Base-by-base conservation (phyloP, 2,329 filamentous ascomycete genomes). In the Aspergillus felis region DNA sequence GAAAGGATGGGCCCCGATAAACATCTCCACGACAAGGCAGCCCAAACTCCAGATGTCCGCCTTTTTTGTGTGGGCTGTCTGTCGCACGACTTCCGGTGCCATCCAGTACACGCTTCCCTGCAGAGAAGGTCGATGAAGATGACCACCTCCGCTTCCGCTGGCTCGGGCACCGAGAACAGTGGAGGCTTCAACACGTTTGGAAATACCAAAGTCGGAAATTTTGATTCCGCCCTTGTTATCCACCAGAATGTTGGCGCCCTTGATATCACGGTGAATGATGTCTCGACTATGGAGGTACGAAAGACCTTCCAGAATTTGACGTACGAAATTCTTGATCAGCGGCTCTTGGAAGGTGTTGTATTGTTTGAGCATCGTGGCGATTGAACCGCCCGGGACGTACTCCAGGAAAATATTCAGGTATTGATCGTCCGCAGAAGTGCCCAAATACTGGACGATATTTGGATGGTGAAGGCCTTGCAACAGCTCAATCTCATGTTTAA, bases 91-190 rank as follows among this genome's bases (percentile, higher is more conserved):
- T 78, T 99, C 94, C 8, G 94, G 94, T 0, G 94, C 94, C 94
- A 99, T 99, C 94, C 94, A 99, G 79, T 97, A 99, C 53, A 99
- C 94, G 27, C 92, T 97, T 14, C 94, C 94, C 74, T 99, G 94
- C 3, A 99, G 84, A 1, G 93, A 97, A 10, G 86, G 82, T 6
- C 81, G 80, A 63, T 84, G 80, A 48, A 81, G 74, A 61, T 80
- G 76, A 28, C 71, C 66, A 38, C 69, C 70, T 24, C 65, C 71
- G 20, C 70, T 72, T 60, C 68, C 71, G 55, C 68, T 75, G 51
- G 75, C 77, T 47, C 70, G 69, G 51, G 74, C 70, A 35, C 72
- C 73, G 50, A 96, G 85, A 48, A 97, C 85, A 59, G 92, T 94
- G 57, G 91, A 88, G 14, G 92, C 92, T 76, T 97, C 93, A 44